These are phyloP conservation scores for Reutealis trisperma DNA, from an alignment of 345 rosid genomes.

Conservation along the genomic window DNA sequence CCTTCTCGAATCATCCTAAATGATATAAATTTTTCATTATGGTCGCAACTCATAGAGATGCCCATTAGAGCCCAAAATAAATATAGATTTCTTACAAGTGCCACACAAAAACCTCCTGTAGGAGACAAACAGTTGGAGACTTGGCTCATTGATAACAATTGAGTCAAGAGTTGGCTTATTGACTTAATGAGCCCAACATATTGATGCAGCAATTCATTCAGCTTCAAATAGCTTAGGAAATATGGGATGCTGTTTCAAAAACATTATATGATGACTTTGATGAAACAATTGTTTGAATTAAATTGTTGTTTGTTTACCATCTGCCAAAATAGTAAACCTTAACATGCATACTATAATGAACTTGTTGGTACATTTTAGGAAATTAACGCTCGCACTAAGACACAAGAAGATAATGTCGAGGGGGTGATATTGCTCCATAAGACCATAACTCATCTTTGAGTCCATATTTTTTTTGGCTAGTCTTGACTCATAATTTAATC, in stretches of 20 bases:
- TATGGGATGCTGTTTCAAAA: not conserved
- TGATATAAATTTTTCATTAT: too few relatives aligned
- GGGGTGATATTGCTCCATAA: not conserved
- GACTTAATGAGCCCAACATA: not conserved
- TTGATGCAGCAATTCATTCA: not conserved
- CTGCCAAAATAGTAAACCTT: not conserved
- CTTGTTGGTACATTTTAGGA: not conserved
- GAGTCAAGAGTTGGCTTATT: not conserved
- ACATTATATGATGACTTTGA: not conserved
- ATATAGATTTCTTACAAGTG: not conserved
- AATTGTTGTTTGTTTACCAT: not conserved
- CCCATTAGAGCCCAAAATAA: not conserved
- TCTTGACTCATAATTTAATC: not conserved
- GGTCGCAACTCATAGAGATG: too few relatives aligned
- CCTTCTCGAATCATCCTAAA: too few relatives aligned
- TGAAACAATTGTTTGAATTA: not conserved
- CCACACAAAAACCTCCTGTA: too few relatives aligned
- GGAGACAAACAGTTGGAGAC: not conserved
- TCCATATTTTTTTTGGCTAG: conserved; percentile 7
- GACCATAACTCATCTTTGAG: not conserved
- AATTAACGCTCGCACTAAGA: not conserved
- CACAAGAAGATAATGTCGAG: too few relatives aligned
- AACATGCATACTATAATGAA: not conserved
- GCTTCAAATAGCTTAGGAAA: not conserved
- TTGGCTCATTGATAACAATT: not conserved